Percentiles rank a stretch among this genome's conserved stretches.
These are phyloP conservation scores for Rhodotorula sp. DNA, from an alignment of 1,284 basidiomycete genomes.

Conservation along the genomic window DNA sequence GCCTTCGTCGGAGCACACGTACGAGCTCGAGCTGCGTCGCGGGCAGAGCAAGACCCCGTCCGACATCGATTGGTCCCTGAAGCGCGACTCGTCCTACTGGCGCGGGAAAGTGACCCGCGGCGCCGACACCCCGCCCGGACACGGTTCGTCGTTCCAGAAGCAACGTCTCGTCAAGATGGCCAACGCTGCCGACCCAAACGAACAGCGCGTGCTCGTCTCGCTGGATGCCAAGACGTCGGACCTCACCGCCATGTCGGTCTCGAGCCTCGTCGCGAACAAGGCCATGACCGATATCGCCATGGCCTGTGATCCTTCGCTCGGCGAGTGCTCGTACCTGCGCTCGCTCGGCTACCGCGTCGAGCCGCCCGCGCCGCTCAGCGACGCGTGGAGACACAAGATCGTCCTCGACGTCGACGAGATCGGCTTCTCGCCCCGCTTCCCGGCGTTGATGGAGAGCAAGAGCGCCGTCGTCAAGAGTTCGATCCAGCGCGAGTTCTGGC, in stretches of 20 bases:
- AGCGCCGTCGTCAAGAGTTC: slow-evolving; percentile 85
- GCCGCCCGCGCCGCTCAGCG: slow-evolving; percentile 67
- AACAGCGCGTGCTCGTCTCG: slow-evolving; percentile 61
- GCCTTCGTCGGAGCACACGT: slow-evolving; percentile 75
- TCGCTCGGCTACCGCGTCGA: slow-evolving; percentile 45
- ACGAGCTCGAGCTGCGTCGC: slow-evolving; percentile 69
- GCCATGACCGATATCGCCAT: slow-evolving; percentile 88
- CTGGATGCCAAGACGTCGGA: slow-evolving; percentile 42
- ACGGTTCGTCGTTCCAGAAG: slow-evolving; percentile 77
- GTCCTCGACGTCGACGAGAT: slow-evolving; percentile 87
- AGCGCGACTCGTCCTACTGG: slow-evolving; percentile 73
- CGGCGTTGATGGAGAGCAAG: slow-evolving; percentile 79
- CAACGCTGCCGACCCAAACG: slow-evolving; percentile 31
- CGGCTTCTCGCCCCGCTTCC: slow-evolving; percentile 87
- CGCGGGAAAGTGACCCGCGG: slow-evolving; percentile 89
- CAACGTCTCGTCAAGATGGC: slow-evolving; percentile 61
- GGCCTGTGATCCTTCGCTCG: slow-evolving; percentile 56
- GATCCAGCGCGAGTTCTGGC: slow-evolving; percentile 79
- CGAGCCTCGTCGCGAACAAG: slow-evolving; percentile 65
- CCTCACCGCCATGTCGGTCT: slow-evolving; percentile 40
- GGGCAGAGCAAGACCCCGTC: slow-evolving; percentile 41
- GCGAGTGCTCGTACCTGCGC: slow-evolving; percentile 64
- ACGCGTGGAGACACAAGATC: slow-evolving; percentile 90
- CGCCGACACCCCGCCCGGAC: slow-evolving; percentile 80
- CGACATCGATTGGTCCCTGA: slow-evolving; percentile 69